Conservation (phyloP, 495 filamentous ascomycete genomes). For the Lepidopterella palustris region DNA sequence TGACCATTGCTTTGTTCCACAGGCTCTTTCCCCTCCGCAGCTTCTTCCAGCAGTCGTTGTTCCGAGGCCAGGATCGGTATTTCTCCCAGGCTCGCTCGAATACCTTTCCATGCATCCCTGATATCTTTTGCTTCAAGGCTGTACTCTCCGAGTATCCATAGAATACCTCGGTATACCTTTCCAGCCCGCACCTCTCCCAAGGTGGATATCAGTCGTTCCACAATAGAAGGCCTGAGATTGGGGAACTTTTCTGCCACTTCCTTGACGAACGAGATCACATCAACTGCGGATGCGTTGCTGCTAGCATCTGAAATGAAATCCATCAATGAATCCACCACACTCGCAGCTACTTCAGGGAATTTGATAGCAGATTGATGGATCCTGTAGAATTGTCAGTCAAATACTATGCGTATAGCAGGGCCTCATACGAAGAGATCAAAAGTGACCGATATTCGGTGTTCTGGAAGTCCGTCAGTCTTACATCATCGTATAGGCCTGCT, state of each 20-base stretch:
- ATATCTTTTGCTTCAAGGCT: constrained; percentile 91
- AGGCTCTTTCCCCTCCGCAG: constrained; percentile 56
- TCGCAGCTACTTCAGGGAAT: constrained; percentile 95
- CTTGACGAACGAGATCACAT: constrained; percentile 97
- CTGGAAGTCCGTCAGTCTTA: constrained; percentile 35
- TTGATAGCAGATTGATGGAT: constrained; percentile 99
- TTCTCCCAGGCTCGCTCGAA: constrained; percentile 88
- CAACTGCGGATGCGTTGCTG: constrained; percentile 92
- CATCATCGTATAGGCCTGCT: background rate
- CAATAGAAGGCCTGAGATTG: constrained; percentile 74
- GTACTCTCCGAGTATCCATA: constrained; percentile 99
- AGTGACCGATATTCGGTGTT: constrained; percentile 95
- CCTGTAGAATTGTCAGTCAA: no score
- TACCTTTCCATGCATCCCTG: constrained; percentile 92
- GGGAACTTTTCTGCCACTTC: constrained; percentile 99
- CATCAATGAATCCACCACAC: constrained; percentile 96
- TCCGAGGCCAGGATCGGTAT: constrained; percentile 96
- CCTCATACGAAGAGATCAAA: constrained; percentile 91
- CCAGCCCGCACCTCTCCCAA: constrained; percentile 91
- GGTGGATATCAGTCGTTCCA: constrained; percentile 82
- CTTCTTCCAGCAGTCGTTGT: constrained; percentile 79
- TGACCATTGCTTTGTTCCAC: constrained; percentile 79
- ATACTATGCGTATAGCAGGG: no score
- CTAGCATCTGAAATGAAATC: constrained; percentile 99
- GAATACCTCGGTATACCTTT: constrained; percentile 91